Conservation (phyloP, 2,329 filamentous ascomycete species). For the Aspergillus fumigatiaffinis region DNA sequence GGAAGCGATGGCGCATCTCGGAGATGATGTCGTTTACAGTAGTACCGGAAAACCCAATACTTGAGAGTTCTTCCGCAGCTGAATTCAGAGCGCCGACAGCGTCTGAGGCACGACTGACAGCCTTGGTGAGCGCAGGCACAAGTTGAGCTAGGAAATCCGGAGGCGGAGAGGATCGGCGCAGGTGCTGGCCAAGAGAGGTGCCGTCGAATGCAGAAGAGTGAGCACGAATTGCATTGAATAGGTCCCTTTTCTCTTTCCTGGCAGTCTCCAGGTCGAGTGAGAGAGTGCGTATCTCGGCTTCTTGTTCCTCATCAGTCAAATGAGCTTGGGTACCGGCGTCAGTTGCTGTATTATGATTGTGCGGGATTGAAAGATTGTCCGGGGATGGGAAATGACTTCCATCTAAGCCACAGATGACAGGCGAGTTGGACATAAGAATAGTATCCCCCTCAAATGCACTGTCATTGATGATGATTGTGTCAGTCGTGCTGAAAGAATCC, state of each 20-base stretch:
- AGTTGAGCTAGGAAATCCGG: conserved; percentile 37
- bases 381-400: conserved; percentile 7
- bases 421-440: conserved; percentile 30
- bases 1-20: conserved; percentile 38
- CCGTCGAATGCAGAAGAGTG: conserved; percentile 23
- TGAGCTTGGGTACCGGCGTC: conserved; percentile 18
- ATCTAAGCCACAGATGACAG: conserved; percentile 22
- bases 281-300: conserved; percentile 27
- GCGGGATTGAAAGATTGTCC: conserved; percentile 17
- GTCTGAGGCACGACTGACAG: conserved; percentile 36
- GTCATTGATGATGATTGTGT: conserved; percentile 29
- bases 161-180: conserved; percentile 33
- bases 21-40: conserved; percentile 30
- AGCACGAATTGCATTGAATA: conserved; percentile 39
- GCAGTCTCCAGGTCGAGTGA: conserved; percentile 37
- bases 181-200: conserved; percentile 14
- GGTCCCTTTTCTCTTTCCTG: conserved; percentile 34
- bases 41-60: conserved; percentile 37
- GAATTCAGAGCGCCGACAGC: conserved; percentile 34
- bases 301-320: conserved; percentile 11
- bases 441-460: conserved; percentile 23
- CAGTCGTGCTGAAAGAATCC: conserved; percentile 3
- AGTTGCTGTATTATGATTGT: conserved; percentile 5
- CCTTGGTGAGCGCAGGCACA: conserved; percentile 32
- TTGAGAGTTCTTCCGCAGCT: conserved; percentile 33